Evolutionary conservation across 345 rosid genomes (phyloP), one percentile per base, ranked within the genome.

Genomic region (Clausena lansium): DNA sequence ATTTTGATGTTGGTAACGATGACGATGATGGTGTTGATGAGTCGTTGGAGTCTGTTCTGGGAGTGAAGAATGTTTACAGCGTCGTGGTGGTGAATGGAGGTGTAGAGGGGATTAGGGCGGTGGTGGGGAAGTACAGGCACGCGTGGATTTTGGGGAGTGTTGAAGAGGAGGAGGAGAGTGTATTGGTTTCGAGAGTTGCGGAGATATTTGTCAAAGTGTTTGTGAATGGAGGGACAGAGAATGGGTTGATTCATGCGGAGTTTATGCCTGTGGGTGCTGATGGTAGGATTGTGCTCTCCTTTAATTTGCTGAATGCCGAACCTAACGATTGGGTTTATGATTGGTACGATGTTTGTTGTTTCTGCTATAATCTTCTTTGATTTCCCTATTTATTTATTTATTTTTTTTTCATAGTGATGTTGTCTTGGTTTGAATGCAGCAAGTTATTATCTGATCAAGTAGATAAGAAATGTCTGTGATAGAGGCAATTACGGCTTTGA

Each of bases 251-350:
- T 78, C 91, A 81, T 59, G 91, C 86, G 59, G 99, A 91, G 89
- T 92, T 90, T 81, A 94, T 94, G 97, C 99, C 99, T 9, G 97
- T 92, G 19, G 98, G 98, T 76, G 84, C 99, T 38, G 98, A 96
- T 86, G 97, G 99, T 70, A 94, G 60, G 84, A 85, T 92, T 69
- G 90, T 92, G 81, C 94, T 94, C 61, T 95, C 99, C 0, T 94
- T 94, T 77, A 96, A 89, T 84, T 80, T 92, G 81, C 97, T 96
- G 64, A 96, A 96, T 83, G 85, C 98, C 0, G 84, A 94, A 82
- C 98, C 99, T 9, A 87, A 30, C 59, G 94, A 91, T 84, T 90
- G 98, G 99, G 80, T 89, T 76, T 94, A 87, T 78, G 95, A 94
- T 82, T 94, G 98, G 98, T 96, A 89, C 58, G 71, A 22, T 33